Conservation (phyloP, 2,329 filamentous ascomycete species). For the Beauveria australis region DNA sequence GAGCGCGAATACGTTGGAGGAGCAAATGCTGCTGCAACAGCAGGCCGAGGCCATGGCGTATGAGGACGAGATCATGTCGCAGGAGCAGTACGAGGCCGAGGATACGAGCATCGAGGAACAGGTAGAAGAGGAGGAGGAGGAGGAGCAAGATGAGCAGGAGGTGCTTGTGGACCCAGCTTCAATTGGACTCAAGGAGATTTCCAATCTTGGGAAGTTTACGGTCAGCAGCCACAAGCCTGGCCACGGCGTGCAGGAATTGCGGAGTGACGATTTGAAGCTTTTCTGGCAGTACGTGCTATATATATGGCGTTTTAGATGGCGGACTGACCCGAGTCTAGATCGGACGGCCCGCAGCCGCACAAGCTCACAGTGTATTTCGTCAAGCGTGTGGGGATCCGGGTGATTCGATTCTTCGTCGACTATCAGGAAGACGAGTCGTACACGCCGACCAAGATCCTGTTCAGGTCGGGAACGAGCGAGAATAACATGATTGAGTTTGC, state of each 20-base stretch:
- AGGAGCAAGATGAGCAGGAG: constrained; percentile 28
- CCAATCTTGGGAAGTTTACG: constrained; percentile 74
- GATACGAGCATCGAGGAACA: constrained; percentile 22
- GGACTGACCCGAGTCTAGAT: constrained; percentile 36
- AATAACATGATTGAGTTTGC: constrained; percentile 88
- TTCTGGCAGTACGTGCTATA: constrained; percentile 64
- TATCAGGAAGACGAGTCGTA: constrained; percentile 93
- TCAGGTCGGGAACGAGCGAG: constrained; percentile 81
- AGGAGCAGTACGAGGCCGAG: constrained; percentile 17
- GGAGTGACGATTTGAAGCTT: constrained; percentile 61
- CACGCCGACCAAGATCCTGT: constrained; percentile 85
- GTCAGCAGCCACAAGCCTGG: constrained; percentile 76
- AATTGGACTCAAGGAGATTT: constrained; percentile 68
- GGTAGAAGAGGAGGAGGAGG: constrained; percentile 23
- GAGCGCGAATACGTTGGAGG: constrained; percentile 8
- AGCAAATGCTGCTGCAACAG: constrained; percentile 9
- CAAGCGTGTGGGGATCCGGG: constrained; percentile 70
- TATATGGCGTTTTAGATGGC: neutral
- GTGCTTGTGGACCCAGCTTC: constrained; percentile 45
- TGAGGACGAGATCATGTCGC: constrained; percentile 18
- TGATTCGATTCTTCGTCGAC: constrained; percentile 79
- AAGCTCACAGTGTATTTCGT: constrained; percentile 79
- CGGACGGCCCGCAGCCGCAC: constrained; percentile 77
- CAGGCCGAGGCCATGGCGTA: constrained; percentile 20
- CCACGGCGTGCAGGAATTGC: constrained; percentile 67